Base-by-base conservation (phyloP, 441 rosid genomes). In the Syzygium syzygioides region DNA sequence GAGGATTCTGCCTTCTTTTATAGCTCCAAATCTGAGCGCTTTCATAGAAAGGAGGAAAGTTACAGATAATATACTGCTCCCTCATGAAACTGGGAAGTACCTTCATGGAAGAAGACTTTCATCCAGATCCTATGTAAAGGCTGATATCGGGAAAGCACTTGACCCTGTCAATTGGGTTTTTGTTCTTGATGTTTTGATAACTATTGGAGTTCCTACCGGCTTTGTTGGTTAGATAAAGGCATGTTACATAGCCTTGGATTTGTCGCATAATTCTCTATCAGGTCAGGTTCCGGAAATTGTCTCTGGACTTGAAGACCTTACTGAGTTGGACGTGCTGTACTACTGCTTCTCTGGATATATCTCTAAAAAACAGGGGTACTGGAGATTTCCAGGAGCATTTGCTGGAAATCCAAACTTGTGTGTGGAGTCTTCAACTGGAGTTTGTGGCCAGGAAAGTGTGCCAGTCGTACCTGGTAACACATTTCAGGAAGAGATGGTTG, bases 331-430 rank as follows among this genome's bases (percentile, higher is more conserved):
- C 86, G 90, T 97, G 60, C 96, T 98, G 48, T 95, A 93, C 83
- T 96, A 97, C 90, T 91, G 95, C 79, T 95, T 97, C 90, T 96
- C 98, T 2, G 98, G 99, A 89, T 86, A 94, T 54, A 88, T 97
- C 66, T 93, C 96, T 4, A 93, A 91, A 91, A 93, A 93, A 64
- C 94, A 94, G 88, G 96, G 95, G 48, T 92, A 94, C 45, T 85
- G 91, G 84, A 94, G 93, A 91, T 97, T 96, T 93, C 97, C 99
- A 3, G 98, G 98, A 6, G 99, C 98, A 87, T 94, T 95, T 89
- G 94, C 94, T 3, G 98, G 97, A 28, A 97, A 96, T 88, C 99
- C 98, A 4, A 91, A 92, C 79, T 89, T 97, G 87, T 96, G 98
- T 55, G 85, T 96, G 56, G 98, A 96, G 91, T 91, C 95, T n/a